Evolutionary conservation across 306 rosid species (phyloP).

Genomic region (Boehmeria nivea): DNA sequence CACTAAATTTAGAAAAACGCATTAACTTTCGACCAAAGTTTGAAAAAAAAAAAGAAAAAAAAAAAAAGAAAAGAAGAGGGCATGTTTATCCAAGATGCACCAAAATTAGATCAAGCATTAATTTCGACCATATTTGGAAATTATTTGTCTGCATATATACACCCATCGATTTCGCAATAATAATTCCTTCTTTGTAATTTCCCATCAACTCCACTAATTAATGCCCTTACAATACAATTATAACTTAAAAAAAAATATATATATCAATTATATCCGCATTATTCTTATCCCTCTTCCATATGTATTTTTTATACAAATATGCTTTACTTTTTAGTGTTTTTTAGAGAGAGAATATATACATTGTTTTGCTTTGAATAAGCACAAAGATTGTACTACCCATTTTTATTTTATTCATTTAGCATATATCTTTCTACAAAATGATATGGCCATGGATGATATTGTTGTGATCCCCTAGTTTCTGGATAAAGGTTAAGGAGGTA

Average conservation of each 20-base stretch:
- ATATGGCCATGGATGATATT: background rate
- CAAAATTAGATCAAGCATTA: constrained; percentile 1
- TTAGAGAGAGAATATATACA: background rate
- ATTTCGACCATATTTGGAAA: background rate
- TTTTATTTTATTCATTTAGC: background rate
- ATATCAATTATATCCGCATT: too few species aligned
- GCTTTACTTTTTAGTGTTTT: too few species aligned
- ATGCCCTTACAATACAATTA: too few species aligned
- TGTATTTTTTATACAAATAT: too few species aligned
- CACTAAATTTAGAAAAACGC: background rate
- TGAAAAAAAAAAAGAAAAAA: background rate
- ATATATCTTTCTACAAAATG: background rate
- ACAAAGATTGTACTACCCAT: background rate
- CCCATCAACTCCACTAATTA: too few species aligned
- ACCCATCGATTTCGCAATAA: background rate
- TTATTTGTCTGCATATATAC: background rate
- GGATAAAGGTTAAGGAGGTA: constrained; percentile 1
- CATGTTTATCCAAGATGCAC: background rate
- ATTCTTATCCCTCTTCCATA: background rate
- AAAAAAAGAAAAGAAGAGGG: background rate
- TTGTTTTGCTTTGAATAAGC: background rate
- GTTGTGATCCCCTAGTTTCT: background rate
- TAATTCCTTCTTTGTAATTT: background rate
- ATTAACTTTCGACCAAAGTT: too few species aligned
- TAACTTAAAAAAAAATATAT: too few species aligned